Percentiles rank a stretch among this genome's conserved stretches.
These are phyloP conservation scores for Teratosphaeriaceae sp. DNA, from an alignment of 2,329 filamentous ascomycete genomes.

Conservation along the genomic window DNA sequence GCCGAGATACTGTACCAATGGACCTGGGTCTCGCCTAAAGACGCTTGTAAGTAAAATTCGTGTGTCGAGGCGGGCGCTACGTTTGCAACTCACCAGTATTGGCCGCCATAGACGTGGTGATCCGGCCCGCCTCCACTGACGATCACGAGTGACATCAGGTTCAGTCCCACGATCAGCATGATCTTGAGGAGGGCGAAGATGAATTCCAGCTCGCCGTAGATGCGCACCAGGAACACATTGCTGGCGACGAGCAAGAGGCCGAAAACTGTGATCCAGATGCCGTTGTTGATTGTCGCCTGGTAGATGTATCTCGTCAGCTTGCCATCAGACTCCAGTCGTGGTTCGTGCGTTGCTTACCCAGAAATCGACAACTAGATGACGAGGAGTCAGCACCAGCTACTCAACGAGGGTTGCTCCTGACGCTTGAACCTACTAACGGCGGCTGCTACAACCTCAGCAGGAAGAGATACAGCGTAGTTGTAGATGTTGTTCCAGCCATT, in stretches of 20 bases:
- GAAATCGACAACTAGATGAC: conserved; percentile 19
- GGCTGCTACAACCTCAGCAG: conserved; percentile 19
- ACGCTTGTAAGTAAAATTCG: too few relatives aligned
- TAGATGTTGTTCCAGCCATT: conserved; percentile 31
- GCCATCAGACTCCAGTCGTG: too few relatives aligned
- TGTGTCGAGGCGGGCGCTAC: too few relatives aligned
- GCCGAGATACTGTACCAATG: conserved; percentile 34
- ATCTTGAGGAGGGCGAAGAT: conserved; percentile 41
- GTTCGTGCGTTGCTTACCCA: too few relatives aligned
- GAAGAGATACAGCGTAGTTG: conserved; percentile 12
- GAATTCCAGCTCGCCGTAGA: conserved; percentile 44
- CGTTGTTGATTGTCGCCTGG: conserved; percentile 16
- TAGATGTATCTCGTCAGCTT: too few relatives aligned
- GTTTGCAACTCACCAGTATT: too few relatives aligned
- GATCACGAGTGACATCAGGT: conserved; percentile 22
- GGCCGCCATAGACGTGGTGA: conserved; percentile 35
- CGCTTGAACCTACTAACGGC: too few relatives aligned
- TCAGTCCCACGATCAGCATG: conserved; percentile 23
- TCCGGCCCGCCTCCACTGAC: conserved; percentile 33
- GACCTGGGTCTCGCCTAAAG: conserved; percentile 36
- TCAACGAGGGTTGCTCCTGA: too few relatives aligned
- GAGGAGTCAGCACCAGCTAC: too few relatives aligned
- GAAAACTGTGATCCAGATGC: conserved; percentile 19
- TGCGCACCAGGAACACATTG: conserved; percentile 21
- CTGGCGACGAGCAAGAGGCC: conserved; percentile 9